Conservation (phyloP, 164 flowering plant genomes). For the Platanus orientalis region DNA sequence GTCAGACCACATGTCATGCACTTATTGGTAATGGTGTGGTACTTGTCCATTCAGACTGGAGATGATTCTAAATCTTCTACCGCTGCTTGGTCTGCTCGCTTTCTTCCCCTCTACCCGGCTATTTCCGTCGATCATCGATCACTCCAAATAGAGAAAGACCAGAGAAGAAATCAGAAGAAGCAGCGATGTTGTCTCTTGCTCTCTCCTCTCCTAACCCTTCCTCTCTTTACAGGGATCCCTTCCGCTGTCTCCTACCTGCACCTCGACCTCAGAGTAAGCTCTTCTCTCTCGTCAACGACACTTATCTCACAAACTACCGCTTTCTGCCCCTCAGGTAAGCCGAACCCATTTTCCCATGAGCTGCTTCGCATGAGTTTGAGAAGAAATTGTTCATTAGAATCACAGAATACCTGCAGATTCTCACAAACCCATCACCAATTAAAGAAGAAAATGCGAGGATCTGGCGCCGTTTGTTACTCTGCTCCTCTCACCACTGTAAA, state of each 20-base stretch:
- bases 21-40: background rate
- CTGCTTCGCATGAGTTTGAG: background rate
- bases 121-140: too few relatives aligned
- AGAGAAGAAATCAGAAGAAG: background rate
- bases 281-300: background rate
- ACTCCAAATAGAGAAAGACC: too few relatives aligned
- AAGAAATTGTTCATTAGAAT: background rate
- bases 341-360: background rate
- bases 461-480: constrained; percentile 45
- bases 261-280: background rate
- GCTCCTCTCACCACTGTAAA: constrained; percentile 28
- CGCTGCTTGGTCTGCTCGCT: too few relatives aligned
- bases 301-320: background rate
- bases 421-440: constrained; percentile 4
- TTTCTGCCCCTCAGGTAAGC: background rate
- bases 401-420: constrained; percentile 14
- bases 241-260: too few relatives aligned
- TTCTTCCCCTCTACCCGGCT: too few relatives aligned
- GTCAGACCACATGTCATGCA: too few relatives aligned
- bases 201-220: background rate
- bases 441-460: constrained; percentile 24
- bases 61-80: background rate
- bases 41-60: constrained; percentile 3
- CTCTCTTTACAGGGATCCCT: constrained; percentile 1
- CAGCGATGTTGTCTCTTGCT: constrained; percentile 5